Percentiles rank a stretch among this genome's conserved stretches.
phyloP scores from a whole-genome alignment of 805 yeast species.

The Candida parachauliodes region DNA sequence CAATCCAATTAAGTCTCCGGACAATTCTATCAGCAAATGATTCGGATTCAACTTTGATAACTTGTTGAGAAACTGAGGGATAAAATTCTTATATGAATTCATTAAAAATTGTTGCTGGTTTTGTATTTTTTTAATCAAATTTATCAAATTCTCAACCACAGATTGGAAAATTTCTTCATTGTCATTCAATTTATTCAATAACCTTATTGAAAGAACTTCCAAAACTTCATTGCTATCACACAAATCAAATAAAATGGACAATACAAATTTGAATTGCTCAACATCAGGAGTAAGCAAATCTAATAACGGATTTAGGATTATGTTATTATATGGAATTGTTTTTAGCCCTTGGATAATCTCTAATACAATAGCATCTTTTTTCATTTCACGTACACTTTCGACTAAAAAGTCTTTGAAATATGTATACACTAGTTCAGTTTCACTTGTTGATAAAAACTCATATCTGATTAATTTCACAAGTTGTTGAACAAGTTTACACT shows the following conservation, averaged over 20 bases:
- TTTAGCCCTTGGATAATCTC: slow-evolving; percentile 56
- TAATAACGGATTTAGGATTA: slow-evolving; percentile 52
- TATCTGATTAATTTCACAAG: slow-evolving; percentile 55
- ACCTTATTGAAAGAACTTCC: slow-evolving; percentile 42
- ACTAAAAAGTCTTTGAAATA: slow-evolving; percentile 58
- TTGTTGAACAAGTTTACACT: slow-evolving; percentile 63
- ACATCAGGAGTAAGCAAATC: slow-evolving; percentile 28
- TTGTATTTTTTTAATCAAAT: slow-evolving; percentile 28
- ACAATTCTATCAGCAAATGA: slow-evolving; percentile 30
- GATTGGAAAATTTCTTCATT: slow-evolving; percentile 7
- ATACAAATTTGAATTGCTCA: slow-evolving; percentile 14
- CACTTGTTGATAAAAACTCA: slow-evolving; percentile 49
- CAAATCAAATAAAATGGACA: slow-evolving; percentile 23
- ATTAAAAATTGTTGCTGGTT: slow-evolving; percentile 30
- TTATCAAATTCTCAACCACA: slow-evolving; percentile 20
- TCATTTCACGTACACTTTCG: slow-evolving; percentile 35
- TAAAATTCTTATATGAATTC: slow-evolving; percentile 37
- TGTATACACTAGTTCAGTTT: slow-evolving; percentile 59
- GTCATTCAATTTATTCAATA: slow-evolving; percentile 30
- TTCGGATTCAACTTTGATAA: not conserved
- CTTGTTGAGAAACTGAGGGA: slow-evolving; percentile 35
- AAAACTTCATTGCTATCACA: slow-evolving; percentile 41
- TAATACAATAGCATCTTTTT: slow-evolving; percentile 45
- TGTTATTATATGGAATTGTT: slow-evolving; percentile 37
- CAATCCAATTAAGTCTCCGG: slow-evolving; percentile 40